Percentiles rank a stretch among this genome's conserved stretches.
These are phyloP conservation scores for Fusarium annulatum DNA, from an alignment of 2,329 filamentous ascomycete species.

Conservation along the genomic window DNA sequence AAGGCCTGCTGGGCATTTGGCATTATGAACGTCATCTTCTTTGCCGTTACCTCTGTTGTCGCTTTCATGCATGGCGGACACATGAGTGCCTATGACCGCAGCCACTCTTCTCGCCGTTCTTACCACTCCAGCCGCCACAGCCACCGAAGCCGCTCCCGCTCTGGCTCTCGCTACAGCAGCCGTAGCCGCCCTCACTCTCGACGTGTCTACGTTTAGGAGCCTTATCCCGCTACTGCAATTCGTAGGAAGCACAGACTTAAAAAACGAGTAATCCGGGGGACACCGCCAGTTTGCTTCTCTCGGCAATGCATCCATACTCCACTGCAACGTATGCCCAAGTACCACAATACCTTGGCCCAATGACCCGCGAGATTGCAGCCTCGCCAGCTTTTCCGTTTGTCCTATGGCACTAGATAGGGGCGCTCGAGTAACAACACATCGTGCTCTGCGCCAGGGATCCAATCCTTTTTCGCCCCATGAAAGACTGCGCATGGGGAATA, in stretches of 20 bases:
- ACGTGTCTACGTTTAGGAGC: slow-evolving; percentile 58
- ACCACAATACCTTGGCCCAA: slow-evolving; percentile 33
- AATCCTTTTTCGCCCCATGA: neutral
- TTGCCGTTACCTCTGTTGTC: slow-evolving; percentile 79
- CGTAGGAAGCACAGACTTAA: neutral
- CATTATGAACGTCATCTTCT: slow-evolving; percentile 88
- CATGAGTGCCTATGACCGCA: slow-evolving; percentile 56
- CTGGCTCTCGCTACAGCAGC: slow-evolving; percentile 53
- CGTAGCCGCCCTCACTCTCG: slow-evolving; percentile 61
- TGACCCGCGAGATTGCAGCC: slow-evolving; percentile 16
- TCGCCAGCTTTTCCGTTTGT: slow-evolving; percentile 19
- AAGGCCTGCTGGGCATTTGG: slow-evolving; percentile 90
- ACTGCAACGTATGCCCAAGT: slow-evolving; percentile 18
- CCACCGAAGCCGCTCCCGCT: slow-evolving; percentile 54
- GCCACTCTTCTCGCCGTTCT: slow-evolving; percentile 46
- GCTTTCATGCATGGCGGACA: slow-evolving; percentile 70
- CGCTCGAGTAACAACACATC: slow-evolving; percentile 3
- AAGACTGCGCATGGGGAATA: neutral
- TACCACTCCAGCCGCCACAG: slow-evolving; percentile 54
- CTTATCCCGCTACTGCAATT: neutral
- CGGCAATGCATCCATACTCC: neutral
- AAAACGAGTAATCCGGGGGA: neutral
- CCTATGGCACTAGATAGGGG: slow-evolving; percentile 8
- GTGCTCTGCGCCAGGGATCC: neutral
- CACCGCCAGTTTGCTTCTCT: neutral